Conservation (phyloP, 208 protist genomes). For the Wallacemonas collosoma region DNA sequence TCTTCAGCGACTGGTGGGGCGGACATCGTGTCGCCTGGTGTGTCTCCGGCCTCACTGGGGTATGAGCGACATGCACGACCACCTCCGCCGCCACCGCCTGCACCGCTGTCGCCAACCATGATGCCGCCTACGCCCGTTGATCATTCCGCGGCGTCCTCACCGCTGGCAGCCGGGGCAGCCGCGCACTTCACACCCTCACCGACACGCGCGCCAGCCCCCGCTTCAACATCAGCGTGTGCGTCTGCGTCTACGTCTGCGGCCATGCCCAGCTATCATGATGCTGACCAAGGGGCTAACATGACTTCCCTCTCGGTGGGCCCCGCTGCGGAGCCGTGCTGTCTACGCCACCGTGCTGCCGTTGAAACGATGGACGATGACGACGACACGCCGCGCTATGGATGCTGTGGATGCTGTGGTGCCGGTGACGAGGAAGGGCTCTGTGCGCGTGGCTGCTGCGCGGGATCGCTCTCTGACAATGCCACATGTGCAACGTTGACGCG, state of each 20-base stretch:
- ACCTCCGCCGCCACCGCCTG: slow-evolving; percentile 10
- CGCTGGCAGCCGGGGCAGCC: too few relatives aligned
- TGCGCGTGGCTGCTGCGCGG: neutral
- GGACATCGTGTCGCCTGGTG: too few relatives aligned
- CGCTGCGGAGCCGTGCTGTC: neutral
- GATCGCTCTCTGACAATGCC: neutral
- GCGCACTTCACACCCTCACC: too few relatives aligned
- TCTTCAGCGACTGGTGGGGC: too few relatives aligned
- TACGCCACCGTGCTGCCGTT: neutral
- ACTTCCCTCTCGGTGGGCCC: neutral
- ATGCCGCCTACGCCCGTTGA: too few relatives aligned
- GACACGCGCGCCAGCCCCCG: too few relatives aligned
- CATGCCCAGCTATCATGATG: neutral
- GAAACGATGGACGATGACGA: neutral
- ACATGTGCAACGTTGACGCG: neutral
- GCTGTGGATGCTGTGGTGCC: neutral
- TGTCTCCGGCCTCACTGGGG: neutral
- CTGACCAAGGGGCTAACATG: neutral
- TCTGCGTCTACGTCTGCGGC: too few relatives aligned
- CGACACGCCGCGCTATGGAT: neutral
- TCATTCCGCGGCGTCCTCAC: too few relatives aligned
- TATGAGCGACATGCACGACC: neutral
- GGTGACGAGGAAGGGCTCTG: neutral
- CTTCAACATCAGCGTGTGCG: too few relatives aligned
- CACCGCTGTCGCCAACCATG: too few relatives aligned